Base-by-base conservation (phyloP, 1,284 basidiomycete species). In the Ustilago sp. region DNA sequence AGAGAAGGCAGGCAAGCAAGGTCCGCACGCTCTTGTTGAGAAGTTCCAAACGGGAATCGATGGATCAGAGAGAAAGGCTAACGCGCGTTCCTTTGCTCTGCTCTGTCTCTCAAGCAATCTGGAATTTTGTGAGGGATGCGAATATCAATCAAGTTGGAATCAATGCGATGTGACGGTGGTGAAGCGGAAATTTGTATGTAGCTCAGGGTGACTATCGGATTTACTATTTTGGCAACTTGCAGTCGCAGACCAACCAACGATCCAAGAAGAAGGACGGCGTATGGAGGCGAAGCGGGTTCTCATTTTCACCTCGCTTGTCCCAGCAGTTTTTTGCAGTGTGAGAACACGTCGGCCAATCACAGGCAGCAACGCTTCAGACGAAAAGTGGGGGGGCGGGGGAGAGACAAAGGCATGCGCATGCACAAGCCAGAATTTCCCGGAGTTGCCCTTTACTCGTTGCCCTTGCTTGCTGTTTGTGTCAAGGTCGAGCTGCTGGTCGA, bases 111-210 rank as follows among this genome's bases (percentile, higher is more conserved):
- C 23, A 28, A 28, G 35, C 15, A 15, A 35, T 41, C 47, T 48
- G n/a, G 48, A 31, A 50, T 36, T 55, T 34, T 6, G 35, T 57
- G 54, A 45, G 39, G 57, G 41, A 65, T 52, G 45, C 55, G 39
- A 43, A 56, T 39, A 43, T 17, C 34, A 45, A 31, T 50, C 43
- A 7, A 41, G 19, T 23, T 13, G n/a, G 4, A 41, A 11, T 36
- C n/a, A 34, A 56, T 63, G 61, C 61, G 54, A 28, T 51, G 61
- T 63, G 61, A 63, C 61, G 61, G 31, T 48, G 47, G 60, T 13
- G 34, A 38, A 38, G 8, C 35, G 19, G 19, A 23, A 35, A 19
- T 34, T 19, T 23, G 23, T 23, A 23, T 45, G 35, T 13, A 17
- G 17, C 15, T 59, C 32, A 34, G 23, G 4, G 5, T 59, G n/a